Evolutionary conservation across 2,329 filamentous ascomycete species (phyloP), one percentile per base, ranked within the genome.

Genomic region (Aspergillus pseudonomiae): DNA sequence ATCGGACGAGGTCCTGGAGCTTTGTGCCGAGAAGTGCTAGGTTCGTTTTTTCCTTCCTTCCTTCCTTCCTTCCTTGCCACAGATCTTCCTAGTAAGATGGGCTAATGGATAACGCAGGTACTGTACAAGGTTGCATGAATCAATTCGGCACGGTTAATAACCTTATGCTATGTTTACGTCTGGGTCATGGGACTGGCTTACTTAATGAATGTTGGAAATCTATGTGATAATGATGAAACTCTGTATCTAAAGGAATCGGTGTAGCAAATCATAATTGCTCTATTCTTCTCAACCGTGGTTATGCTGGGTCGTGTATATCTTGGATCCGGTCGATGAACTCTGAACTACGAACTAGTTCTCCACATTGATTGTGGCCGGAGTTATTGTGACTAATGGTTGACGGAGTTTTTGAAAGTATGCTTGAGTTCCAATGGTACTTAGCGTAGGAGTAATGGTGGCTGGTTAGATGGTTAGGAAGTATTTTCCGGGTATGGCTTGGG

Each of bases 11-110:
- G 70, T 67, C 14, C 60, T 79, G 65, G 74, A 67, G 4, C 65
- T 78, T 60, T 78, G 77, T 59, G 70, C 71, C 21, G 56, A 60
- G 7, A 57, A 67, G 19, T 75, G 72, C 48, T 75, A 71, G 59
- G 48, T 52, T 24, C 1, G 21, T 12, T 45, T 32, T 19, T n/a
- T 30, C 28, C 26, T 52, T 52, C 0, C 0, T 1, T 30, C 19
- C 48, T 9, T 30, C 28, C 26, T 52, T 52, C 0, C 0, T 1
- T 30, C 19, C 48, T 9, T 16, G 21, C 2, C 24, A 21, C 16
- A 6, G 32, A 16, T 9, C 7, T 41, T 9, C 39, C 39, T 41
- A 19, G 39, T 4, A n/a, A 1, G 39, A n/a, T 41, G 19, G 19
- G 48, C 48, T 52, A 30, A 52, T 6, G 48, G 26, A 3, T n/a